Evolutionary conservation across 495 filamentous ascomycete genomes (phyloP).

Genomic region (Neurospora sp.): DNA sequence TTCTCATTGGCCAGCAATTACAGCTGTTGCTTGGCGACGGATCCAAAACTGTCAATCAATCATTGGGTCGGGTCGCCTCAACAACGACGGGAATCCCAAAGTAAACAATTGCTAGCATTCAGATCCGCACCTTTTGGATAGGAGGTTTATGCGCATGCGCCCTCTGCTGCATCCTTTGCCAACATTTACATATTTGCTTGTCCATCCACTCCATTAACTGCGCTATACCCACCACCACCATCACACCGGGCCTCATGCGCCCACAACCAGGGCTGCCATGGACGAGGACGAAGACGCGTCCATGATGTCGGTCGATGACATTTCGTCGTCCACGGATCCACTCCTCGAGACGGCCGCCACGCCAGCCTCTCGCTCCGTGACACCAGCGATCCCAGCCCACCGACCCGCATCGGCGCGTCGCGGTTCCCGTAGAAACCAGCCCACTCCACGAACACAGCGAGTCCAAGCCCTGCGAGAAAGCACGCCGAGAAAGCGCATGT

Average conservation of each 20-base stretch:
- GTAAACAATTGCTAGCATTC: neutral
- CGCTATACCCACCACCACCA: neutral
- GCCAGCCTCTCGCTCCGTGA: constrained; percentile 16
- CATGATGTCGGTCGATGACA: constrained; percentile 25
- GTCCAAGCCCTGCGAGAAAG: constrained; percentile 14
- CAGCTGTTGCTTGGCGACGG: neutral
- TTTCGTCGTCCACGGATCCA: constrained; percentile 39
- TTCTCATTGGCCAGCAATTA: neutral
- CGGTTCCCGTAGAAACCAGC: constrained; percentile 12
- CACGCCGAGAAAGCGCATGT: constrained; percentile 43
- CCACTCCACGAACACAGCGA: constrained; percentile 15
- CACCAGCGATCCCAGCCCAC: neutral
- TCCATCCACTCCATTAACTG: neutral
- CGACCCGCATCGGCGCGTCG: constrained; percentile 18
- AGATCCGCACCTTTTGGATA: neutral
- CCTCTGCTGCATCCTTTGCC: neutral
- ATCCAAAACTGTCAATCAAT: neutral
- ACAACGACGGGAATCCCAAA: neutral
- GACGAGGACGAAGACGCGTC: constrained; percentile 10
- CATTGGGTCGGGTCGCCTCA: neutral
- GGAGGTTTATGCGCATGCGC: neutral
- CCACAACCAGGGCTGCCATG: constrained; percentile 4
- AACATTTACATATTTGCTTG: neutral
- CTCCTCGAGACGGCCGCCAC: constrained; percentile 26
- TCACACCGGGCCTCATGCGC: neutral